Base-by-base conservation (phyloP, 805 yeast genomes). In the Hanseniaspora nectarophila region DNA sequence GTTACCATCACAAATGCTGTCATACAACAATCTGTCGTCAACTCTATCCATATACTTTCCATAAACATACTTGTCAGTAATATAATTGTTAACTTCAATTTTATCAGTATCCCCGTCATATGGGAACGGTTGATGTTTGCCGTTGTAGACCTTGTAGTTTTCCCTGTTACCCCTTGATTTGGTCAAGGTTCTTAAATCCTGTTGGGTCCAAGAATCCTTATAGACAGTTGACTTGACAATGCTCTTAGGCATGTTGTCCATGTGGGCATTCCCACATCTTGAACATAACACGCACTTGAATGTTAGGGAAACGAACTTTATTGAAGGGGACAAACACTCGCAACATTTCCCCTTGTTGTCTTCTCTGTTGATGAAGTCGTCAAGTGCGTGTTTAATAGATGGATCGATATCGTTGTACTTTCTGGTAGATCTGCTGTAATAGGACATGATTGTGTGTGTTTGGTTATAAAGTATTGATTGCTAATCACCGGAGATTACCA, bases 241-340 rank as follows among this genome's bases (percentile, higher is more conserved):
- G 5, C 89, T 80, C 1, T 71, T 59, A 0, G 87, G 85, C 40
- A 85, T 69, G 15, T 62, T 55, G 53, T 75, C 75, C 55, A 86
- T 71, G 65, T 86, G 95, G 32, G 80, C 73, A 3, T 85, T 78
- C 8, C 94, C 90, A 72, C 95, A 86, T 57, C 92, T 70, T 15
- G 92, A 92, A 69, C 95, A 86, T 16, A 86, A 69, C 54, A 86
- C 80, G 4, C 85, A 67, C 26, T 94, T 95, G 40, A 85, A 54
- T 46, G 64, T 63, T 3, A 60, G 47, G 0, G 67, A 62, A 53
- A 63, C 61, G 66, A 69, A 62, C 10, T 58, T 85, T 8, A 95
- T 92, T 63, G 74, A 80, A 4, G 75, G 62, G 5, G 78, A 68
- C 2, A 77, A 76, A 67, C 95, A 85, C 62, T 85, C 95, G 34